Base-by-base conservation (phyloP, 805 yeast genomes). In the Kodamaea jinghongensis region DNA sequence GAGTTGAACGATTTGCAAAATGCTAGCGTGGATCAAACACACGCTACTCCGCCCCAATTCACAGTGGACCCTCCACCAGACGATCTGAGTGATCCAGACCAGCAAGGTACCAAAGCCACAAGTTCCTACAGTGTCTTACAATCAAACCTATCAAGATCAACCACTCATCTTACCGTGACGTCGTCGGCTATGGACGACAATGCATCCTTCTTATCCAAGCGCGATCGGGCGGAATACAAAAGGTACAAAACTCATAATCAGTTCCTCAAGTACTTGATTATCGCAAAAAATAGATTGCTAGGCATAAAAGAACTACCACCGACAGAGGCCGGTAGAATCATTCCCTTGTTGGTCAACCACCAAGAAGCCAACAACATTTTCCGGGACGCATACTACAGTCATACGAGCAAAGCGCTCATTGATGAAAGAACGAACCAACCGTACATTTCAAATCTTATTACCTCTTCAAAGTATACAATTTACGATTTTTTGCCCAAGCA, bases 401-500 rank as follows among this genome's bases (percentile, higher is more conserved):
- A 38, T 1, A 22, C 30, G 5, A 37, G 32, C 3, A 52, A 60
- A 22, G 56, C 65, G 2, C 62, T 83, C 27, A 52, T 82, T 2
- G 98, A 91, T 60, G 93, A 84, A 55, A 71, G 96, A 44, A 76
- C 73, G 4, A 61, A 70, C 4, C 70, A 58, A 30, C 80, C 87
- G 0, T 91, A 83, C 58, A 52, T 73, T 40, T 60, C 73, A 43
- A 93, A 93, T 60, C 51, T 72, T 20, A 83, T 93, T 44, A 86
- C 95, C 0, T 89, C 97, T 0, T 84, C 98, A 2, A 79, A 89
- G 52, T 93, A 93, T 63, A 82, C 90, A 2, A 43, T 84, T 2
- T 79, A 81, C 56, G 76, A 89, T 34, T 93, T 93, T 51, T 49
- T 93, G 2, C 99, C 99, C 1, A 78, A 90, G 46, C 97, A 93